Percentiles rank a stretch among this genome's conserved stretches.
Conservation (phyloP, 371 early-diverging fungal species). For the Actinomucor elegans region DNA sequence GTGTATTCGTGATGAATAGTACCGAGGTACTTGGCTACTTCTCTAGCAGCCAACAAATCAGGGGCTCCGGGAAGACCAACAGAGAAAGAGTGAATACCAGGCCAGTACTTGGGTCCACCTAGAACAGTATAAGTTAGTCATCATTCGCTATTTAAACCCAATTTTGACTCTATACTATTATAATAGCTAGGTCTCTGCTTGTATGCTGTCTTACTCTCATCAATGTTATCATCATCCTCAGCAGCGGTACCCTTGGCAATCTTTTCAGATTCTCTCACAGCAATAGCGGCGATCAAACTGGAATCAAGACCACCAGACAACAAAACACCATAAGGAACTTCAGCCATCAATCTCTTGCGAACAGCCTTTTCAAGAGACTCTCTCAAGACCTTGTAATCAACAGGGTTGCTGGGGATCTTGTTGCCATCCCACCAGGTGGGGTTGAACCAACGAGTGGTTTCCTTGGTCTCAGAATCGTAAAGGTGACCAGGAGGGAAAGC, state of each 20-base stretch:
- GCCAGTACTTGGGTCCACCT: constrained; percentile 69
- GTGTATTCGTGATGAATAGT: constrained; percentile 95
- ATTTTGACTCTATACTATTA: too few species aligned
- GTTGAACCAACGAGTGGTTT: constrained; percentile 84
- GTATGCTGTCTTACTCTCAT: constrained; percentile 70
- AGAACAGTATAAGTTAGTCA: not conserved
- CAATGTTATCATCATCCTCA: constrained; percentile 51
- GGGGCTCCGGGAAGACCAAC: constrained; percentile 92
- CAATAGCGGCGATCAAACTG: constrained; percentile 91
- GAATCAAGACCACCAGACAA: constrained; percentile 95
- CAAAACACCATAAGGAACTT: constrained; percentile 96
- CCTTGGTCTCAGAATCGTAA: constrained; percentile 75
- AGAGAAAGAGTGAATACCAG: constrained; percentile 92
- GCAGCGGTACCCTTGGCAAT: constrained; percentile 32
- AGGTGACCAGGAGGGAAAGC: constrained; percentile 96
- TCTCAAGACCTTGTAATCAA: constrained; percentile 71
- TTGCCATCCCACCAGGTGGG: constrained; percentile 86
- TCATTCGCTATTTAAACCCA: too few species aligned
- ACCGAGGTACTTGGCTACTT: constrained; percentile 86
- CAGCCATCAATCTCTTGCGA: constrained; percentile 94
- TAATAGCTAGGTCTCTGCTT: too few species aligned
- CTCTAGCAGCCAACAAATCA: constrained; percentile 88
- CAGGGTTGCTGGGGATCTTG: constrained; percentile 52
- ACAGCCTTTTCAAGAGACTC: constrained; percentile 83
- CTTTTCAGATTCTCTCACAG: constrained; percentile 77